phyloP scores from a whole-genome alignment of 1,139 yeast genomes.

The Yamadazyma membranifaciens region DNA sequence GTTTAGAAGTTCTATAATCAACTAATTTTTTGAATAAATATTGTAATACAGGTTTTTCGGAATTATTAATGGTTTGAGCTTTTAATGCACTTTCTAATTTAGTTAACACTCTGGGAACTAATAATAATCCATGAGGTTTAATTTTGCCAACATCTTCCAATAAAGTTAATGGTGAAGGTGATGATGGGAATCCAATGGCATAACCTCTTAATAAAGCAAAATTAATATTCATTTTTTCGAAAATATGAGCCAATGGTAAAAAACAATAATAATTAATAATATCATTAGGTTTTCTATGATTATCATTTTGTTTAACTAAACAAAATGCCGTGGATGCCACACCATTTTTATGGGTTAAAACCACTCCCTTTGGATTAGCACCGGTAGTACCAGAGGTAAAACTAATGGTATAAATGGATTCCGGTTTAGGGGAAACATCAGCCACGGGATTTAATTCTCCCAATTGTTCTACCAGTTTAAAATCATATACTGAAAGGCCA shows the following conservation, averaged over 20 bases:
- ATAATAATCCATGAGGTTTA: slow-evolving; percentile 52
- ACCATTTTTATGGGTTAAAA: slow-evolving; percentile 52
- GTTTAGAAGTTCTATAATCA: slow-evolving; percentile 30
- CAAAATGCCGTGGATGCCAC: slow-evolving; percentile 47
- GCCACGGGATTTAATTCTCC: slow-evolving; percentile 51
- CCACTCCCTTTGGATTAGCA: slow-evolving; percentile 68
- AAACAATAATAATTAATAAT: slow-evolving; percentile 16
- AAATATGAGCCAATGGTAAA: slow-evolving; percentile 37
- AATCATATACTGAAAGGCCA: slow-evolving; percentile 38
- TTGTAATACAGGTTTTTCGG: slow-evolving; percentile 31
- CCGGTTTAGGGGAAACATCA: slow-evolving; percentile 50
- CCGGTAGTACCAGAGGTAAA: slow-evolving; percentile 84
- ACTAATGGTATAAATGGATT: slow-evolving; percentile 61
- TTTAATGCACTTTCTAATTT: slow-evolving; percentile 56
- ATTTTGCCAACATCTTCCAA: slow-evolving; percentile 55
- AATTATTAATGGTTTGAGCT: slow-evolving; percentile 39
- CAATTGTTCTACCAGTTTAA: slow-evolving; percentile 51
- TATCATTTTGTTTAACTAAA: slow-evolving; percentile 10
- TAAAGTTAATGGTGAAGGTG: slow-evolving; percentile 43
- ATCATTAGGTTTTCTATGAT: slow-evolving; percentile 4
- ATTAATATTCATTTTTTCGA: slow-evolving; percentile 34
- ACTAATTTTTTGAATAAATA: slow-evolving; percentile 29
- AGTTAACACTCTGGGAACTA: slow-evolving; percentile 68
- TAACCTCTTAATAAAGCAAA: slow-evolving; percentile 34
- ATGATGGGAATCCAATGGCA: slow-evolving; percentile 43